phyloP scores from a whole-genome alignment of 257 asterid genomes.

The Solanum peruvianum region DNA sequence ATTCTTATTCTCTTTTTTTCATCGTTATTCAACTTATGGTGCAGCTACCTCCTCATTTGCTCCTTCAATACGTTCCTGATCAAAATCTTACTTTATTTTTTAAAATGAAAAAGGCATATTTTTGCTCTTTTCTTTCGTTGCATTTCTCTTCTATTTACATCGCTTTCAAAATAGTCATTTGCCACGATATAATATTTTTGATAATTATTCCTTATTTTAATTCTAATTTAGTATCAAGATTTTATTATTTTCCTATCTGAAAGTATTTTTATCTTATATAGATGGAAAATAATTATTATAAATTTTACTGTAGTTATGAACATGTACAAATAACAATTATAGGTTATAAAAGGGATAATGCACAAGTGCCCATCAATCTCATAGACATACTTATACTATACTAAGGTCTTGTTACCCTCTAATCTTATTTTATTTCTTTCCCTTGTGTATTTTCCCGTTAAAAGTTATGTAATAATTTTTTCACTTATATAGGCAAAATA shows the following conservation, averaged over 20 bases:
- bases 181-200: background rate
- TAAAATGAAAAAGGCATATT: no score
- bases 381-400: no score
- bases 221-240: background rate
- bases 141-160: background rate
- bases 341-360: background rate
- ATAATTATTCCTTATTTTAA: background rate
- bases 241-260: background rate
- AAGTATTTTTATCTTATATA: background rate
- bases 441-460: no score
- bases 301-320: background rate
- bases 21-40: background rate
- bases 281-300: background rate
- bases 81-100: no score
- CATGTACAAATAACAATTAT: background rate
- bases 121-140: background rate
- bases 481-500: background rate
- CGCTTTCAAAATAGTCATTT: background rate
- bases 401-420: no score
- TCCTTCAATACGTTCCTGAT: no score
- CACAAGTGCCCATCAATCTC: no score
- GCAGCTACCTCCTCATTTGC: background rate
- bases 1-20: background rate
- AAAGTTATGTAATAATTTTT: background rate
- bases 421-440: no score